Evolutionary conservation across 495 filamentous ascomycete species (phyloP).

Genomic region (Aspergillus asperescens): DNA sequence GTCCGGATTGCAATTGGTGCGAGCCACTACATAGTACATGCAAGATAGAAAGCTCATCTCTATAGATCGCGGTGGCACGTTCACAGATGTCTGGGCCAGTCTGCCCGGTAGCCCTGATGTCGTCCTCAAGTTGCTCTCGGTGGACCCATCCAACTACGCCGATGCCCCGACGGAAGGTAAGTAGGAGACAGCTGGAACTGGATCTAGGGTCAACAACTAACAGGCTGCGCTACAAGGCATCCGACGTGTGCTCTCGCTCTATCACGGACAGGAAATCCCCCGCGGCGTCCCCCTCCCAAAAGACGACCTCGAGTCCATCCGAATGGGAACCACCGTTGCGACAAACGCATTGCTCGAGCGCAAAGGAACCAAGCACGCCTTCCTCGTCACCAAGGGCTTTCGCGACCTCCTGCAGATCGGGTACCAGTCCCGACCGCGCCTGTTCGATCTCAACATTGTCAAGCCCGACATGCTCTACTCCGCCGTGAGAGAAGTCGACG

Average conservation of each 20-base stretch:
- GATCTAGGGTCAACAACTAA: constrained; percentile 29
- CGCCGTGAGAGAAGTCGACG: constrained; percentile 63
- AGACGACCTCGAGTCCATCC: constrained; percentile 32
- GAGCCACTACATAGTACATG: background rate
- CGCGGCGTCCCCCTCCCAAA: constrained; percentile 19
- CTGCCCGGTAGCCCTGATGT: constrained; percentile 42
- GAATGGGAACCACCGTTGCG: constrained; percentile 82
- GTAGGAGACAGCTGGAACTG: too few relatives aligned
- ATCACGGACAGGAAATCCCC: background rate
- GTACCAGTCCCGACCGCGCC: constrained; percentile 69
- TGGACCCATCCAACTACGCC: constrained; percentile 70
- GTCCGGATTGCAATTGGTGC: constrained; percentile 1
- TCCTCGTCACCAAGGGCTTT: constrained; percentile 85
- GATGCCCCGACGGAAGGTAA: constrained; percentile 77
- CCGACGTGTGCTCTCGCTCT: background rate
- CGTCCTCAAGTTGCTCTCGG: constrained; percentile 73
- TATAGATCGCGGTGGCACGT: constrained; percentile 24
- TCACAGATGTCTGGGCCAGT: constrained; percentile 23
- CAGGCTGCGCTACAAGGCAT: background rate
- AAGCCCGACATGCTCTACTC: constrained; percentile 68
- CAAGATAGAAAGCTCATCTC: background rate
- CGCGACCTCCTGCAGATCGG: constrained; percentile 77
- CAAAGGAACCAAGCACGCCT: constrained; percentile 80
- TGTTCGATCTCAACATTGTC: constrained; percentile 68
- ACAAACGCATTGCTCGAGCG: constrained; percentile 82